Conservation (phyloP, 139 green algal genomes). For the Closterium sp. region DNA sequence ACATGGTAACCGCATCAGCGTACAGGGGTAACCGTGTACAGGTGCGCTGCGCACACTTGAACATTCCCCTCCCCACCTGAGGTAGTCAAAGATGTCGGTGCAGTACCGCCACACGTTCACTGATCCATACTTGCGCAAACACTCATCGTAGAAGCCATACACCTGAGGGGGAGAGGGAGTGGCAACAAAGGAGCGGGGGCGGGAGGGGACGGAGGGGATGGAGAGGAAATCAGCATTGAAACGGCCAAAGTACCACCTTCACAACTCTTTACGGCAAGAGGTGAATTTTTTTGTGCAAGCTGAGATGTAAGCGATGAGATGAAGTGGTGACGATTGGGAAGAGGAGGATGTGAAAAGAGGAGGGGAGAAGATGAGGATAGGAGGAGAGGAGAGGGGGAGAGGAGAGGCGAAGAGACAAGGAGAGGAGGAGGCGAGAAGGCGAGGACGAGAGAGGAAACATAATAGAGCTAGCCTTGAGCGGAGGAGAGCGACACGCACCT, state of each 20-base stretch:
- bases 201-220: neutral
- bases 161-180: slow-evolving; percentile 51
- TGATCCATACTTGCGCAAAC: slow-evolving; percentile 19
- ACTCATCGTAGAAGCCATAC: slow-evolving; percentile 99
- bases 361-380: neutral
- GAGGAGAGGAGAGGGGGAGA: neutral
- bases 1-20: too few species aligned
- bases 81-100: too few species aligned
- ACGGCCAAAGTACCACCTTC: neutral
- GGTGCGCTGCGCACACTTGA: too few species aligned
- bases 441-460: too few species aligned
- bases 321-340: too few species aligned
- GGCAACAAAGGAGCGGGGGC: neutral
- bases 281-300: too few species aligned
- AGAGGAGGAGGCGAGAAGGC: neutral
- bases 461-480: too few species aligned
- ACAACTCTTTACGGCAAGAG: neutral
- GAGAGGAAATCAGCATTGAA: neutral
- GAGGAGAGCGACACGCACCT: slow-evolving; percentile 44
- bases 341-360: neutral
- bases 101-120: too few species aligned
- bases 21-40: too few species aligned
- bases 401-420: neutral
- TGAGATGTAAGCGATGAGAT: neutral
- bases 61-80: too few species aligned